Evolutionary conservation across 2,329 filamentous ascomycete species (phyloP), one percentile per base, ranked within the genome.

Genomic region (Pseudocercospora vitis): DNA sequence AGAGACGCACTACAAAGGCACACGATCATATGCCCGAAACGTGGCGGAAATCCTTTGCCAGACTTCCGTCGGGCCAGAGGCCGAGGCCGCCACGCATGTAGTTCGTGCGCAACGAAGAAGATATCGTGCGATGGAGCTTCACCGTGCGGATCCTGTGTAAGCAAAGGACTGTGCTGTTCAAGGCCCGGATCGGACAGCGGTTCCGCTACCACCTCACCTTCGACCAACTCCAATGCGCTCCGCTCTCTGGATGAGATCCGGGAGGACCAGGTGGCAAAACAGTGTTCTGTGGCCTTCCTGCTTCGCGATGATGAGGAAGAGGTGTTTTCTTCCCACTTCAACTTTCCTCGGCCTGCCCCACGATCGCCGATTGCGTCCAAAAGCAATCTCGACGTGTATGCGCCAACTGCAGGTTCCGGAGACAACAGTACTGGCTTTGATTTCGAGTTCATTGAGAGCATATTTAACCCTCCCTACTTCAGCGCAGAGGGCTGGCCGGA

Each of bases 271-370:
- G 51, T 26, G 23, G 29, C 40, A 9, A 32, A 39, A 11, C 45
- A 32, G 11, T 28, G 26, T 14, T 53, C 51, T 2, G 37, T 31
- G 9, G 26, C 51, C 5, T 53, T 53, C 14, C 31, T 53, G 7
- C 51, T 53, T 23, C 45, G 45, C 8, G 51, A 53, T 31, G 35
- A 29, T 7, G 45, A 53, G 26, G 51, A 53, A 35, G 51, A 49
- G n/a, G 45, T 53, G 6, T 53, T 53, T 37, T 44, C 51, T 8
- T 37, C 51, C 26, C 29, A 35, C 11, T 53, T 53, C 46, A 53
- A 53, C 14, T 53, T 53, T n/a, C 45, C 51, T n/a, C 46, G 37
- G 16, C 45, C 26, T n/a, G 23, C 40, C 11, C 33, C 35, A 1
- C 23, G n/a, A 4, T 32, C 35, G 21, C 19, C 40, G 5, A 49